Base-by-base conservation (phyloP, 1,284 basidiomycete species). In the Ceratobasidium sp. region DNA sequence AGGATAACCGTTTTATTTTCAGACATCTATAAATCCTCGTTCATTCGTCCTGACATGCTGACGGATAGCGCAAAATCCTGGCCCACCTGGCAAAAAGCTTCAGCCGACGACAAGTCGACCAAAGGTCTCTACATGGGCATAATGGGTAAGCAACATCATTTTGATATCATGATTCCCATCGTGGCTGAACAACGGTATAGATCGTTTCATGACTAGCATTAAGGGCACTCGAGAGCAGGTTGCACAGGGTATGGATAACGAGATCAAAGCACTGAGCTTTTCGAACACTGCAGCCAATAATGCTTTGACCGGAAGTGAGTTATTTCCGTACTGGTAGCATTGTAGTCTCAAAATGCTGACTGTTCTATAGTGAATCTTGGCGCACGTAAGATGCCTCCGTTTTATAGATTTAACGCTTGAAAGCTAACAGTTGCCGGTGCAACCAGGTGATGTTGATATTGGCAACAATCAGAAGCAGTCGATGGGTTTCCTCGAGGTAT, bases 331-430 rank as follows among this genome's bases (percentile, higher is more conserved):
- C 4, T 18, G 30, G 18, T 58, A n/a, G n/a, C 9, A n/a, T 35
- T 32, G n/a, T 18, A 13, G 55, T 7, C 14, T 35, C 6, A 4
- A 38, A 38, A 21, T 23, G 7, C 38, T 30, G 18, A 30, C 21
- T 38, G 30, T 16, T 14, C n/a, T 58, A 32, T 21, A 58, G 55
- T 58, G 55, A n/a, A 38, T 6, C 55, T 58, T 21, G 55, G 55
- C 32, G 1, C 2, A 23, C 55, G 55, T 58, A 58, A 11, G 55
- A 9, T 16, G 35, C 4, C 4, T 11, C 11, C 6, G 4, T 11
- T 38, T 38, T 38, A 11, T 38, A 38, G 4, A 38, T 5, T 11
- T 38, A 11, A 38, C 35, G 35, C 35, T 11, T 11, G 35, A 11
- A 38, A 38, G 11, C 35, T 38, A 11, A 38, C 35, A 38, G 4